Evolutionary conservation across 1,284 basidiomycete species (phyloP), one percentile per base, ranked within the genome.

Genomic region (Microbotryomycetes sp.): DNA sequence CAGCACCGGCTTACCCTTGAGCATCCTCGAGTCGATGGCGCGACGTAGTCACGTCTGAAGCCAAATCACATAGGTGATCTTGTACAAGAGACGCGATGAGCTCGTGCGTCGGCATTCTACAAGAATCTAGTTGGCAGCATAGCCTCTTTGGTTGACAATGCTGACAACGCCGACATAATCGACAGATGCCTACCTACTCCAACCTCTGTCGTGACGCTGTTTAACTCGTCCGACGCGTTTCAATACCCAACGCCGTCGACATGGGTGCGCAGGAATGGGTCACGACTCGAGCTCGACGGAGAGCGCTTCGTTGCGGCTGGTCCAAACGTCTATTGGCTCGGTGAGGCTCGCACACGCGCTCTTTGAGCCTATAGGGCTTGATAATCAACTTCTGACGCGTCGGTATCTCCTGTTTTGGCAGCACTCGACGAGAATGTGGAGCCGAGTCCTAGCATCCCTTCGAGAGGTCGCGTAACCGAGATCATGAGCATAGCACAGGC

Each of bases 291-390:
- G 4, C 59, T 71, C 3, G 64, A 62, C 19, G 68, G 64, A 1
- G 26, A 54, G 9, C 53, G 60, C 12, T 75, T 70, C 62, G 54
- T 57, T 1, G 68, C 70, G 0, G 70, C 70, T 3, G 74, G 74
- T 1, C 67, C 72, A 5, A 75, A 75, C 46, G 60, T 72, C n/a
- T 76, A 76, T 68, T 76, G 75, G 75, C 66, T 76, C 16, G 75
- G 75, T 63, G 36, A 68, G 59, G 61, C 66, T 28, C 65, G 63
- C 54, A 66, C 64, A 12, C 7, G 6, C 22, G n/a, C 29, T 2
- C 49, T 30, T 5, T 9, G 2, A 22, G 23, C 14, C 36, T 15
- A 16, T n/a, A 6, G 16, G 14, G 6, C 31, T 25, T 7, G 28
- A 7, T 2, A 19, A 1, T 14, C 16, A 6, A 3, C 47, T 36